A percentile compares a stretch with the other conserved stretches of the same genome.
phyloP scores from a whole-genome alignment of 148 eudicot genomes.

The Camellia granthamiana region DNA sequence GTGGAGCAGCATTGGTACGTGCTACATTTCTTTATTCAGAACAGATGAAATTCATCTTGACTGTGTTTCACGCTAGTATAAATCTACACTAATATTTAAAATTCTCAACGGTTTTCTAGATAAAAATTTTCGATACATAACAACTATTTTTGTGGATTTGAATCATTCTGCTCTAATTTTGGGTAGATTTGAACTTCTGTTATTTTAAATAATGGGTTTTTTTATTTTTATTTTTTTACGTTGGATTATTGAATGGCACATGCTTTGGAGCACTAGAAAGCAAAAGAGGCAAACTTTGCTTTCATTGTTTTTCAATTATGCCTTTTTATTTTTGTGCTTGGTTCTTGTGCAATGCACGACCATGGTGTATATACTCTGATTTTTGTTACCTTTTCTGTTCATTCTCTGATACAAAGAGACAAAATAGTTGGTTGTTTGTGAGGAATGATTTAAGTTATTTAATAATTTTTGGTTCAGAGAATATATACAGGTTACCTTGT shows the following conservation, averaged over 20 bases:
- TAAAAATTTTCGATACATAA: too few relatives aligned
- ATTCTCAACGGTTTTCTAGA: too few relatives aligned
- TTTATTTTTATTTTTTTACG: too few relatives aligned
- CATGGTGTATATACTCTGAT: constrained; percentile 6
- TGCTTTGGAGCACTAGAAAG: not conserved
- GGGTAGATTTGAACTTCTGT: too few relatives aligned
- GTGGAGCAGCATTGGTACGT: too few relatives aligned
- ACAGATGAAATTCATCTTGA: too few relatives aligned
- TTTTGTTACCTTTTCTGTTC: not conserved
- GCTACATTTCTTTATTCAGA: too few relatives aligned
- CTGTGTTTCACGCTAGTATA: too few relatives aligned
- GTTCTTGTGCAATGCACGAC: not conserved
- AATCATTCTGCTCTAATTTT: too few relatives aligned
- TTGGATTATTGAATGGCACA: not conserved
- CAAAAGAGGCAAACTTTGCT: not conserved
- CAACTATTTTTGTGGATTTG: too few relatives aligned
- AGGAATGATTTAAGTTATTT: constrained; percentile 6
- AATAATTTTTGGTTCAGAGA: not conserved
- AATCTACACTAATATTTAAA: too few relatives aligned
- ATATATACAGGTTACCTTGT: not conserved
- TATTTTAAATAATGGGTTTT: too few relatives aligned
- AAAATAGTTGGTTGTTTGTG: not conserved
- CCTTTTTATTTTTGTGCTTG: constrained; percentile 3
- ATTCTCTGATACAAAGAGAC: not conserved
- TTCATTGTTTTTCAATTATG: constrained; percentile 10